These are phyloP conservation scores for Craspedostauros australis DNA, from an alignment of 108 stramenopile genomes.

Conservation along the genomic window DNA sequence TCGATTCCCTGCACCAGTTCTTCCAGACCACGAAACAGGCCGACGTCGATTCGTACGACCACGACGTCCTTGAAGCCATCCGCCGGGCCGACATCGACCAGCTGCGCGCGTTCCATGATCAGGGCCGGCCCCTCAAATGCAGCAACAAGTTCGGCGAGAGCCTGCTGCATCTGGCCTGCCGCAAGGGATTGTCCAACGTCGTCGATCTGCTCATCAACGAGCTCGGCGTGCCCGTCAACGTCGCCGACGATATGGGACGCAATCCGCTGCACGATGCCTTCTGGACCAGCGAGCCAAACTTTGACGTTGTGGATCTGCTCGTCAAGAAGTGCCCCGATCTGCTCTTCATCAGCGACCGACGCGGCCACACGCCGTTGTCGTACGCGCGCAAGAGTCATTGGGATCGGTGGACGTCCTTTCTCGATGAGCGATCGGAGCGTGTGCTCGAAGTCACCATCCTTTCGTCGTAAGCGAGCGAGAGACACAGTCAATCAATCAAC, in stretches of 20 bases:
- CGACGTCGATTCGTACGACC: no score
- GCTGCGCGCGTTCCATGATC: constrained; percentile 30
- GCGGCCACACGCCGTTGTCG: constrained; percentile 37
- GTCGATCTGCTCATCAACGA: constrained; percentile 41
- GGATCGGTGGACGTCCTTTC: constrained; percentile 14
- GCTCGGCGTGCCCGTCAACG: constrained; percentile 13
- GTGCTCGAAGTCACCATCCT: no score
- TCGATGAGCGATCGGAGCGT: constrained; percentile 1
- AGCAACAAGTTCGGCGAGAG: constrained; percentile 62
- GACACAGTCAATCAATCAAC: no score
- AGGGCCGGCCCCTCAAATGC: constrained; percentile 27
- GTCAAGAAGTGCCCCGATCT: constrained; percentile 25
- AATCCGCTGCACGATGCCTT: constrained; percentile 61
- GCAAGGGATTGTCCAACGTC: constrained; percentile 29
- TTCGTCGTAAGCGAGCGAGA: no score
- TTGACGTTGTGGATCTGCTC: constrained; percentile 27
- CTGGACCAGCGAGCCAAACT: constrained; percentile 43
- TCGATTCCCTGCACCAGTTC: no score
- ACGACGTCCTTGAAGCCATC: constrained; percentile 50
- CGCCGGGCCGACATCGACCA: constrained; percentile 44
- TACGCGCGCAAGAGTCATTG: constrained; percentile 34
- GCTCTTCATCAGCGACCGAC: constrained; percentile 24
- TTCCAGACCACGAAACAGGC: no score
- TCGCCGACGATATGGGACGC: constrained; percentile 50
- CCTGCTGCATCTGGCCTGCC: constrained; percentile 59